Percentiles rank a stretch among this genome's conserved stretches.
phyloP scores from a whole-genome alignment of 208 protist genomes.

The Chromosphaera perkinsii region DNA sequence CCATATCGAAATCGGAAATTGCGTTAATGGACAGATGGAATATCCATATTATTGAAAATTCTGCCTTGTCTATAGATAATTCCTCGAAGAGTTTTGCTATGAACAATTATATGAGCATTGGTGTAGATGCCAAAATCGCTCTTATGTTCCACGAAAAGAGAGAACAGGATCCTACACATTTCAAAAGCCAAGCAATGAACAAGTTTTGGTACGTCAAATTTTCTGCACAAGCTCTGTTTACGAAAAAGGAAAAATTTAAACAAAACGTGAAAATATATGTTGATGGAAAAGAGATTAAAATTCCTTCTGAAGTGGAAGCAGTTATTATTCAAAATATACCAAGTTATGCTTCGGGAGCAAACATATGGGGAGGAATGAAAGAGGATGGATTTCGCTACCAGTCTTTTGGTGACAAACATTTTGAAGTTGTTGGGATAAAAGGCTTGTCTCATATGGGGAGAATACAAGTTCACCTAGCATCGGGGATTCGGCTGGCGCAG shows the following conservation, averaged over 20 bases:
- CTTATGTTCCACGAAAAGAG: slow-evolving; percentile 6
- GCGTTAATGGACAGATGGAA: slow-evolving; percentile 50
- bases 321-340: slow-evolving; percentile 52
- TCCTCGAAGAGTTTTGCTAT: background rate
- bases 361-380: no score
- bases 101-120: slow-evolving; percentile 32
- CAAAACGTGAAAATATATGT: background rate
- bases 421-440: background rate
- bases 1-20: slow-evolving; percentile 15
- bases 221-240: background rate
- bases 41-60: background rate
- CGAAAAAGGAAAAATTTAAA: background rate
- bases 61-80: background rate
- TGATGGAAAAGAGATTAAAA: slow-evolving; percentile 15
- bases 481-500: background rate
- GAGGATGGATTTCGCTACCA: no score
- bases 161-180: background rate
- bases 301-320: slow-evolving; percentile 28
- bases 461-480: background rate
- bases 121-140: slow-evolving; percentile 26
- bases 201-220: background rate
- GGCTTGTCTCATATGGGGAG: background rate
- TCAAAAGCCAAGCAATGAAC: slow-evolving; percentile 1
- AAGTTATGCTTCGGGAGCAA: slow-evolving; percentile 45
- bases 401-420: background rate